Evolutionary conservation across 768 basidiomycete genomes (phyloP).

Genomic region (Boletus tomentosulus): DNA sequence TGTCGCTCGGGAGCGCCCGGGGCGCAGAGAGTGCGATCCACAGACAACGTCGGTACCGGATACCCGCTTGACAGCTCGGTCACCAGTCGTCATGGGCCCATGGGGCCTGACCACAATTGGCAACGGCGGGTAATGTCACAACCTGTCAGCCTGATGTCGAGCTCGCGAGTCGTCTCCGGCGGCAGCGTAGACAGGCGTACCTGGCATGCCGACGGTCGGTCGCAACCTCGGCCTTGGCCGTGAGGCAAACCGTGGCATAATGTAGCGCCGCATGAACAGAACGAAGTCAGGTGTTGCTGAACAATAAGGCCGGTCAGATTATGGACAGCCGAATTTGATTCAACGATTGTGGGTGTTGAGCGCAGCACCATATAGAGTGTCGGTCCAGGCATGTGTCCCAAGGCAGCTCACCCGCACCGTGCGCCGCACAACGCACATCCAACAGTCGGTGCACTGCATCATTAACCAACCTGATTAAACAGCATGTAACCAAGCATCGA

Average conservation of each 20-base stretch:
- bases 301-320: no score
- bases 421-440: not conserved
- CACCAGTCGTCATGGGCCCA: not conserved
- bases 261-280: no score
- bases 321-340: no score
- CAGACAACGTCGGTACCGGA: not conserved
- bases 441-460: not conserved
- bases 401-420: not conserved
- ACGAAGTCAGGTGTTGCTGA: no score
- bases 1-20: not conserved
- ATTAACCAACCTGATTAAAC: not conserved
- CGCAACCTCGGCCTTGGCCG: not conserved
- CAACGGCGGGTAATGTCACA: not conserved
- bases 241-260: not conserved
- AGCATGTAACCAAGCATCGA: constrained; percentile 8
- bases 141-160: not conserved
- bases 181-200: no score
- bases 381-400: not conserved
- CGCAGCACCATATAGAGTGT: no score
- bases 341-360: no score
- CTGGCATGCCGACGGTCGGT: not conserved
- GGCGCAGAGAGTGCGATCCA: not conserved
- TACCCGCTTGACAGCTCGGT: not conserved
- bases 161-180: not conserved
- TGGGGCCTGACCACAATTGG: not conserved